Base-by-base conservation (phyloP, 768 basidiomycete species). In the Daedalea quercina region DNA sequence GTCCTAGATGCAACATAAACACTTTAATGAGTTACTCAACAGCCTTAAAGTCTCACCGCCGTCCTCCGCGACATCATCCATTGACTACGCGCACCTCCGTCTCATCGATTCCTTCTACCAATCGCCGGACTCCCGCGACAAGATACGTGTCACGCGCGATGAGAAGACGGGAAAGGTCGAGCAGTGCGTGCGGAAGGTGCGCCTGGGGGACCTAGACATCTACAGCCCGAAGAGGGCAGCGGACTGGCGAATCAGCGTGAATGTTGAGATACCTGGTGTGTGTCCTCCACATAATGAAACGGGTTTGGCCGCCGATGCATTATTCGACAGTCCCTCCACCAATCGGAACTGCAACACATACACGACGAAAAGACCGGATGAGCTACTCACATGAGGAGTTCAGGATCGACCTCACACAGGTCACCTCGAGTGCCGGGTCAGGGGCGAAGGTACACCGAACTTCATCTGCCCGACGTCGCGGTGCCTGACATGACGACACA, bases 341-440 rank as follows among this genome's bases (percentile, higher is more conserved):
- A 0, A 60, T 83, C 42, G 89, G 88, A 12, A 65, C 78, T 7
- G 67, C 85, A 1, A 75, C 77, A 9, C 71, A 79, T 57, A 77
- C 80, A 28, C 78, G 90, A 53, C 75, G 78, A 71, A 99, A 96
- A 71, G 91, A 99, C 69, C 78, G 96, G 43, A 76, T 97, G 66
- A 88, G 90, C 62, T 99, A 99, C 67, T 72, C 84, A 3, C 96
- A 99, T 68, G 94, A 97, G 67, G 85, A 95, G 57, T 94, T 93
- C 65, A 78, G 75, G 57, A 85, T 99, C 57, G 96, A 99, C 71
- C 77, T 99, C 46, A 98, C 96, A 1, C 92, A 94, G 69, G 95
- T 98, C 45, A 81, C 81, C 1, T 76, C 84, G 3, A 75, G 74
- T 8, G 61, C 69, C 12, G 67, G 77, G 2, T 68, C 77, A 0